Evolutionary conservation across 768 basidiomycete genomes (phyloP).

Genomic region (Cantharellus cinnabarinus): DNA sequence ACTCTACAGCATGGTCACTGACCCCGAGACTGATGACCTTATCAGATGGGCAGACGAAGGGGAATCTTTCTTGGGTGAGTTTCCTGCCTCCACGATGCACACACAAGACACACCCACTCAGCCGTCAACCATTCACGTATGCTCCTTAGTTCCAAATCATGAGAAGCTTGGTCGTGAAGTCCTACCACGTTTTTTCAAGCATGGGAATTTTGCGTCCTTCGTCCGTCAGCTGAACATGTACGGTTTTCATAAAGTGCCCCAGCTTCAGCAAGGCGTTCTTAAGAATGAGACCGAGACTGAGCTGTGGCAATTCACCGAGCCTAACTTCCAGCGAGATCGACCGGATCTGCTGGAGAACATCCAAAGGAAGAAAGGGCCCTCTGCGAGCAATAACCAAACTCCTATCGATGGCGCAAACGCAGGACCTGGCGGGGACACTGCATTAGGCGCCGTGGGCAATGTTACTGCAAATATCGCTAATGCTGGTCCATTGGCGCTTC

Average conservation of each 20-base stretch:
- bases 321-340: constrained; percentile 73
- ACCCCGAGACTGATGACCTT: constrained; percentile 57
- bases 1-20: constrained; percentile 89
- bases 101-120: constrained; percentile 7
- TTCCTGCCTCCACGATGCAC: not conserved
- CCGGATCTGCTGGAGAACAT: constrained; percentile 77
- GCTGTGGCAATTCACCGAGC: constrained; percentile 81
- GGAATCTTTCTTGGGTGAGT: constrained; percentile 75
- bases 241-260: constrained; percentile 86
- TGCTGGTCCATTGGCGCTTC: constrained; percentile 42
- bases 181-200: constrained; percentile 91
- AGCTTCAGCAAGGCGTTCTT: constrained; percentile 85
- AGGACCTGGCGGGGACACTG: not conserved
- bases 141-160: constrained; percentile 57
- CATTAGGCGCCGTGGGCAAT: not conserved
- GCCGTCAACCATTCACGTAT: not conserved
- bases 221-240: constrained; percentile 93
- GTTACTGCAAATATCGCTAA: not conserved
- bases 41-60: constrained; percentile 86
- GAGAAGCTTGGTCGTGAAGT: constrained; percentile 79
- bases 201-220: constrained; percentile 84
- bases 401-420: not conserved
- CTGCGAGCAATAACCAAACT: constrained; percentile 11
- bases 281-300: constrained; percentile 65
- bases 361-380: constrained; percentile 49